Conservation (phyloP, 1,284 basidiomycete genomes). For the Puccinia novopanici region DNA sequence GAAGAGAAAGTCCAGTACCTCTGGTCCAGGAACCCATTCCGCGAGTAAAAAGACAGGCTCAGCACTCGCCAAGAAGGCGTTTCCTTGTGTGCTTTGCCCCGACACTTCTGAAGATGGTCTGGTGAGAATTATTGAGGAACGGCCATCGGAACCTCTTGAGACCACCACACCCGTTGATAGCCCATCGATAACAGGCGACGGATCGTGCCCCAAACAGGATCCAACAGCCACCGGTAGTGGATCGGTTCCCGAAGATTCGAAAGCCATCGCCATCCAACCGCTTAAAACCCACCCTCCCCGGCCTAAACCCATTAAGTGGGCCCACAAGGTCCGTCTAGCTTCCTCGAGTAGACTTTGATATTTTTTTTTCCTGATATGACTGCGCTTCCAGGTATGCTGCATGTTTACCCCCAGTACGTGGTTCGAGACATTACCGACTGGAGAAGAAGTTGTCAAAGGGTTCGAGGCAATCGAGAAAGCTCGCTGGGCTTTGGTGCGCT, state of each 20-base stretch:
- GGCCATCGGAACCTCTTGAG: slow-evolving; percentile 5
- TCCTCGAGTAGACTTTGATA: background rate
- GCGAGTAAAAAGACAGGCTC: background rate
- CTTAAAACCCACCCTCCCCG: background rate
- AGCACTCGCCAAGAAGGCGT: slow-evolving; percentile 48
- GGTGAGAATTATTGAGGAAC: slow-evolving; percentile 53
- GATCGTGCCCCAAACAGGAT: background rate
- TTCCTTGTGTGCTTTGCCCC: slow-evolving; percentile 60
- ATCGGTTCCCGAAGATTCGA: slow-evolving; percentile 50
- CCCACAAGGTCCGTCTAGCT: slow-evolving; percentile 44
- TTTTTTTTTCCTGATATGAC: background rate
- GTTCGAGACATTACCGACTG: slow-evolving; percentile 53
- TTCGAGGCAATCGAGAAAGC: slow-evolving; percentile 82
- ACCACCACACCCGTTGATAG: slow-evolving; percentile 36
- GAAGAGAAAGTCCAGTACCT: slow-evolving; percentile 46
- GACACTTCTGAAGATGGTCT: slow-evolving; percentile 54
- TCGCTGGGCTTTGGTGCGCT: slow-evolving; percentile 80
- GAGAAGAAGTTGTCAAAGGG: slow-evolving; percentile 70
- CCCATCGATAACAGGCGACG: slow-evolving; percentile 19
- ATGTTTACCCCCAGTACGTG: slow-evolving; percentile 55
- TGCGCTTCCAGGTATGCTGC: slow-evolving; percentile 60
- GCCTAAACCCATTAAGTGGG: background rate
- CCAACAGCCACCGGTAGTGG: background rate
- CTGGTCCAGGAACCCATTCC: background rate
- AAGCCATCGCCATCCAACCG: slow-evolving; percentile 32